Base-by-base conservation (phyloP, 2,329 filamentous ascomycete species). In the Aspergillus felis region DNA sequence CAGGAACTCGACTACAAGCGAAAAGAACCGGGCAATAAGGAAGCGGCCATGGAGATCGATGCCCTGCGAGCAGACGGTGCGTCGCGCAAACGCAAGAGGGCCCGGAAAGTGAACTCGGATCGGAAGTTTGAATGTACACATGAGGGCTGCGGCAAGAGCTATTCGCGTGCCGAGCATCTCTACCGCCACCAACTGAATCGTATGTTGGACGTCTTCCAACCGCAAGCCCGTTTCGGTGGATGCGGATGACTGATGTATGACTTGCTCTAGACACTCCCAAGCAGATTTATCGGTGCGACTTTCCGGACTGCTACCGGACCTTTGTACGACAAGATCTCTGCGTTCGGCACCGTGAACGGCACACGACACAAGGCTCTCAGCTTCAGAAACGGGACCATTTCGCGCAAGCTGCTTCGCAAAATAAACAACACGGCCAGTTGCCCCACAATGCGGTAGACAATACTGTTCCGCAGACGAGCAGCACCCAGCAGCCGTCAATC, bases 241-340 rank as follows among this genome's bases (percentile, higher is more conserved):
- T 27, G 17, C 25, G 42, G 4, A 24, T 22, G 42, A 54, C 57
- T 58, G 41, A 57, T 59, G 60, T 68, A 54, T 53, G 27, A 61
- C 55, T 14, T 44, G 10, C 49, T 53, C 54, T 67, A 91, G 89
- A 97, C 76, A 89, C 90, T 57, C 93, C 93, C 20, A 97, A 97
- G 76, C 91, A 95, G 71, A 96, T 96, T 55, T 97, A 96, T 72
- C 86, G 86, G 69, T 97, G 94, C 79, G 91, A 95, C 70, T 96
- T 92, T 68, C 90, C 91, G 22, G 91, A 92, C 69, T 99, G 94
- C 75, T 86, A 87, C 59, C 88, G 93, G 53, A 88, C 90, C 32
- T 99, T 97, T 77, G 93, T 97, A 57, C 87, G 94, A 61, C 91
- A 95, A 64, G 94, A 99, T 74, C 81, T 99, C 57, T 92, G 94